Evolutionary conservation across 345 rosid species (phyloP).

Genomic region (Heritiera littoralis): DNA sequence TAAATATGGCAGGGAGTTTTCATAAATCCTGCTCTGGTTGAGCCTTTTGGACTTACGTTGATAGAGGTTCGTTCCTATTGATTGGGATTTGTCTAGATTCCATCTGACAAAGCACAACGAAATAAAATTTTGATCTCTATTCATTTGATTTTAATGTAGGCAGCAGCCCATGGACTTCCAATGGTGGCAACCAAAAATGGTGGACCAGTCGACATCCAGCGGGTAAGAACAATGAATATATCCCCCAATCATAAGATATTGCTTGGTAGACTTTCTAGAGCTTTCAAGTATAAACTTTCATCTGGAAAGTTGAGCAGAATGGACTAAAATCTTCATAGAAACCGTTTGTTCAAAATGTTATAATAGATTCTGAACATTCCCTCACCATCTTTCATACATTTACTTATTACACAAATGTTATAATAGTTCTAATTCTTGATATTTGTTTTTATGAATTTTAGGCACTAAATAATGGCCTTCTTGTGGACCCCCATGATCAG

Average conservation of each 20-base stretch:
- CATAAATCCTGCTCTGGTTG: constrained; percentile 95
- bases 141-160: constrained; percentile 46
- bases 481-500: constrained; percentile 95
- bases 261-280: neutral
- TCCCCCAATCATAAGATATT: neutral
- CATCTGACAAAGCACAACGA: neutral
- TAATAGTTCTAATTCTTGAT: constrained; percentile 7
- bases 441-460: constrained; percentile 28
- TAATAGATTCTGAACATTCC: neutral
- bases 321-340: neutral
- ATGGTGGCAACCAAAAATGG: constrained; percentile 98
- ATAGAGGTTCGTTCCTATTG: constrained; percentile 65
- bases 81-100: neutral
- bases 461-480: constrained; percentile 92
- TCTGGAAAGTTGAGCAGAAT: neutral
- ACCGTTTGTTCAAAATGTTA: constrained; percentile 10
- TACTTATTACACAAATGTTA: neutral
- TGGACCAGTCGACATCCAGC: constrained; percentile 94
- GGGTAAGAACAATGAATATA: constrained; percentile 37
- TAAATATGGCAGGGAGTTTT: constrained; percentile 75
- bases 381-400: neutral
- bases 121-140: constrained; percentile 7
- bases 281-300: neutral
- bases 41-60: constrained; percentile 95
- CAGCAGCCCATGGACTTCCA: constrained; percentile 98